phyloP scores from a whole-genome alignment of 768 basidiomycete genomes.

The Agaricus subrufescens region DNA sequence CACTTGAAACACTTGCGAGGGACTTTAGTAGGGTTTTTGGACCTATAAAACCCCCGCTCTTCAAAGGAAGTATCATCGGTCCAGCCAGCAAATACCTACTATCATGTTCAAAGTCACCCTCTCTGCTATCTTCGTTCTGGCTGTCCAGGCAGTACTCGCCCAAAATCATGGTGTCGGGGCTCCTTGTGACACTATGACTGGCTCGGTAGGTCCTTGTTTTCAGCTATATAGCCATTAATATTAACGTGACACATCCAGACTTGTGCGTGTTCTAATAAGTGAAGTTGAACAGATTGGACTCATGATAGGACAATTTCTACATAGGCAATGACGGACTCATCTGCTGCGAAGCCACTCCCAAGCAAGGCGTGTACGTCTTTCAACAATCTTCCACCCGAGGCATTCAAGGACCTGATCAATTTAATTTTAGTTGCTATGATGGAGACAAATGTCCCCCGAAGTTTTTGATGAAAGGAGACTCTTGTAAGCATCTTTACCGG shows the following conservation, averaged over 20 bases:
- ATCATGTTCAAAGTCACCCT: neutral
- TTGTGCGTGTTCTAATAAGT: neutral
- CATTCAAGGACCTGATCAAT: neutral
- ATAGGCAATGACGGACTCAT: conserved; percentile 13
- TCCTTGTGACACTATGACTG: conserved; percentile 6
- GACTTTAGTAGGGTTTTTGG: neutral
- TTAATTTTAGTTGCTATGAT: conserved; percentile 11
- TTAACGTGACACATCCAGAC: neutral
- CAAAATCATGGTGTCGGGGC: neutral
- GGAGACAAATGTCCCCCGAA: conserved; percentile 11
- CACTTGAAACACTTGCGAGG: too few species aligned
- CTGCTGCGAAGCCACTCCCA: conserved; percentile 14
- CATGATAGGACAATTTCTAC: neutral
- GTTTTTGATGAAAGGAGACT: conserved; percentile 13
- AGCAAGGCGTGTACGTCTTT: conserved; percentile 13
- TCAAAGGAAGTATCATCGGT: neutral
- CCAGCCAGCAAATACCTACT: neutral
- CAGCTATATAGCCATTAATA: neutral
- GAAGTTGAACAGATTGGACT: too few species aligned
- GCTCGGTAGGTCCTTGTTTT: neutral
- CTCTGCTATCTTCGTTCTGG: neutral
- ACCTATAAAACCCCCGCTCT: neutral
- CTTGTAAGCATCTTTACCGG: conserved; percentile 8
- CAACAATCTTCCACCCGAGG: neutral
- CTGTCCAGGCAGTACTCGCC: neutral